Base-by-base conservation (phyloP, 140 eudicot species). In the Senecio squalidus region DNA sequence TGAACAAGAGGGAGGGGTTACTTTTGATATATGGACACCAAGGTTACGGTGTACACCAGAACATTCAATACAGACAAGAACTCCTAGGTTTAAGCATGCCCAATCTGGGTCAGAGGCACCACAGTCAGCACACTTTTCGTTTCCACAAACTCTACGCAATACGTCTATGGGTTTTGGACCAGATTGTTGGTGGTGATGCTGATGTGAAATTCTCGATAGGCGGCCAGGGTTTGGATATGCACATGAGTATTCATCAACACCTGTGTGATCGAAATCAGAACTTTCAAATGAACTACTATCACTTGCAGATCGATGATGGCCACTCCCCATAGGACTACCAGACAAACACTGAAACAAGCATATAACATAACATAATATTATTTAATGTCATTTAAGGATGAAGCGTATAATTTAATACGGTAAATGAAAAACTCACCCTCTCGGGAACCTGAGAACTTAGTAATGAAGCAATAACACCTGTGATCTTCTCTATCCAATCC, bases 401-500 rank as follows among this genome's bases (percentile, higher is more conserved):
- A 5, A 62, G 14, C 17, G 16, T 16, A 33, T 11, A 23, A 45
- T n/a, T n/a, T n/a, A n/a, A n/a, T n/a, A 20, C 16, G 10, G 22
- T 13, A 6, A 6, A 34, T 11, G 6, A 39, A 38, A 23, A 36
- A 8, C 24, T 36, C 33, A 91, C 98, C 88, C 90, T 81, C 69
- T 91, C 98, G 29, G 98, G 90, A 68, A 89, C 75, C 76, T 91
- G 96, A 55, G 98, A 91, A 69, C 96, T 91, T 60, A 91, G 76
- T 55, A 90, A 75, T 7, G 98, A 91, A 22, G 98, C 98, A 66
- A 91, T 91, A 50, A 91, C 98, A 27, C 98, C 98, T 23, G 98
- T 91, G 62, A 91, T 91, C 83, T 91, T 91, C 67, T 91, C 98
- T 54, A 91, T 84, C 98, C 98, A 91, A 67, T 91, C 98, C 98